Base-by-base conservation (phyloP, 2,329 filamentous ascomycete genomes). In the Neurospora sp. region DNA sequence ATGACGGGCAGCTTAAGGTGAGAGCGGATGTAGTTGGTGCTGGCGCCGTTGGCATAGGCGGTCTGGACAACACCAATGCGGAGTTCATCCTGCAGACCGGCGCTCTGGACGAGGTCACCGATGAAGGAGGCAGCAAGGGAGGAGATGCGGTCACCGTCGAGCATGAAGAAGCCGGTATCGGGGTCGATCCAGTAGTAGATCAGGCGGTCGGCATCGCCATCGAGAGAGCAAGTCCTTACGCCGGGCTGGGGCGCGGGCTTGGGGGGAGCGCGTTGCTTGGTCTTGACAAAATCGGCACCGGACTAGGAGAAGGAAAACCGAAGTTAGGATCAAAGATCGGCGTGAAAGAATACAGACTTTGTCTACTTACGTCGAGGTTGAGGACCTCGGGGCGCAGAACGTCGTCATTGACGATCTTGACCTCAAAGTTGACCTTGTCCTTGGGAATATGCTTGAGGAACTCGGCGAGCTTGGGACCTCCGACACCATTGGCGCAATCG, bases 231-330 rank as follows among this genome's bases (percentile, higher is more conserved):
- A 85, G 90, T 95, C 71, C 96, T 91, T 73, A 91, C 90, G 69
- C 91, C 89, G 1, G 89, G 85, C 39, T 88, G 86, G 62, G 92
- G 91, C 79, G 94, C 93, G 69, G 93, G 95, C 38, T 84, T 90
- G 58, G 91, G 91, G 68, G 96, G 96, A 71, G 93, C 92, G 73
- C 93, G 89, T 83, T 99, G 96, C 82, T 93, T 93, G 19, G 96
- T 98, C 84, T 99, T 99, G 81, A 99, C 96, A 76, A 89, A 98
- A 81, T 99, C 96, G 78, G 96, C 96, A 80, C 96, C 96, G 78
- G 92, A 97, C 89, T 96, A 76, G 36, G 71, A 73, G 6, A 68
- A 69, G 36, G 13, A 66, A 71, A 23, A 76, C 75, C 68, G 39
- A 71, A 46, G 69, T 67, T 39, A 67, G 62, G 66, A 36, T 15